Evolutionary conservation across 306 rosid genomes (phyloP), one percentile per base, ranked within the genome.

Genomic region (Styphnolobium japonicum): DNA sequence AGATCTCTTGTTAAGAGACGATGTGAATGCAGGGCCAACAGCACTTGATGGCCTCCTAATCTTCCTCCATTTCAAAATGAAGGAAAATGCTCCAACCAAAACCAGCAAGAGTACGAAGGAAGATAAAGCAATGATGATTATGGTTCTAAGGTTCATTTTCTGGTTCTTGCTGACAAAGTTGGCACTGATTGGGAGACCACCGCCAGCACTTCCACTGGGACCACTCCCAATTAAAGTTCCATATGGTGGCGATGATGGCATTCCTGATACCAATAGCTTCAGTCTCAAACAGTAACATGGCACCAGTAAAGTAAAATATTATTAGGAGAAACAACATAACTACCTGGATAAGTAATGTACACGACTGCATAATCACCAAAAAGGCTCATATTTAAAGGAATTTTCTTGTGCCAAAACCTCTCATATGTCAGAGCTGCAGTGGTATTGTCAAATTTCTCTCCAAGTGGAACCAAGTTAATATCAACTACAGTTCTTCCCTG

Each of bases 391-490:
- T 96, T 93, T 33, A 96, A 86, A 87, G 94, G 98, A 84, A 96
- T 93, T 87, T 96, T 91, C 73, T 89, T 93, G 60, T 91, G 96
- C 90, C 88, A 90, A 86, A 96, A 90, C 89, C 99, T 88, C 64
- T 92, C 93, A 71, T 76, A 93, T 9, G 92, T 96, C 79, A 96
- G 83, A 64, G 87, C 84, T 10, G 99, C 99, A 67, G 99, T 96
- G 62, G 99, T 96, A 75, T 90, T 90, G 84, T 96, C 99, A 83
- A 96, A 96, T 72, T 89, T 96, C 83, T 96, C 99, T 74, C 98
- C 99, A 37, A 96, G 55, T 1, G 99, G 99, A 79, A 96, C 99
- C 81, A 96, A 85, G 87, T 93, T 93, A 72, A 93, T 85, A 79
- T 96, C 98, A 85, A 96, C 97, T 42, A 85, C 72, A 31, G 99